Evolutionary conservation across 768 basidiomycete genomes (phyloP).

Genomic region (Mycena albidolilacea): DNA sequence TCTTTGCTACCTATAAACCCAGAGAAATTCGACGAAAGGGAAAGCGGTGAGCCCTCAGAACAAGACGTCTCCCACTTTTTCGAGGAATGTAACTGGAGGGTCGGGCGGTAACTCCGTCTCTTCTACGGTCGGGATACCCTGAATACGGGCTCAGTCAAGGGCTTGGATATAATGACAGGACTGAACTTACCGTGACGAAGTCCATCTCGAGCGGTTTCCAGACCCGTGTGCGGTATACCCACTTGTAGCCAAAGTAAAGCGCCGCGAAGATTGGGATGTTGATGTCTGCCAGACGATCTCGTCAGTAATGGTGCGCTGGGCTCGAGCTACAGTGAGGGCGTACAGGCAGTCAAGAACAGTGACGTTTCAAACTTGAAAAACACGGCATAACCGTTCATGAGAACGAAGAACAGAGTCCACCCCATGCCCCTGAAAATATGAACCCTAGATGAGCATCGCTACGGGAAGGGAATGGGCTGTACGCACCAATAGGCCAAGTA

Average conservation of each 20-base stretch:
- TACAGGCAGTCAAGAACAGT: slow-evolving; percentile 64
- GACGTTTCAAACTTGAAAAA: slow-evolving; percentile 76
- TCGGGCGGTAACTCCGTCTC: slow-evolving; percentile 74
- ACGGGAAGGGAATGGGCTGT: background rate
- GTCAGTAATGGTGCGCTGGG: slow-evolving; percentile 3
- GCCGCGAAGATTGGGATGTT: slow-evolving; percentile 63
- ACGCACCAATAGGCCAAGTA: slow-evolving; percentile 71
- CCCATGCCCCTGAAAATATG: slow-evolving; percentile 62
- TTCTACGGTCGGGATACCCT: slow-evolving; percentile 79
- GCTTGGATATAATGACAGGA: background rate
- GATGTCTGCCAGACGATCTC: slow-evolving; percentile 50
- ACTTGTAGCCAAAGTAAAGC: slow-evolving; percentile 63
- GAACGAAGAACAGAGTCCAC: slow-evolving; percentile 75
- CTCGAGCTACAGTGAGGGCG: slow-evolving; percentile 33
- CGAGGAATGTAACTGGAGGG: slow-evolving; percentile 64
- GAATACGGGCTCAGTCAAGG: slow-evolving; percentile 9
- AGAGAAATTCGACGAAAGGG: background rate
- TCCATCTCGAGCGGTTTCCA: slow-evolving; percentile 80
- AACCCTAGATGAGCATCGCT: background rate
- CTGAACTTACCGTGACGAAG: slow-evolving; percentile 70
- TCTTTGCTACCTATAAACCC: background rate
- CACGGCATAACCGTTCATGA: slow-evolving; percentile 67
- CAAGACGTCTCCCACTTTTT: slow-evolving; percentile 64
- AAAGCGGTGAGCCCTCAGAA: slow-evolving; percentile 57
- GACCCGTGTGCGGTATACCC: slow-evolving; percentile 55